Evolutionary conservation across 208 protist species (phyloP).

Genomic region (Trichomonas vaginalis): DNA sequence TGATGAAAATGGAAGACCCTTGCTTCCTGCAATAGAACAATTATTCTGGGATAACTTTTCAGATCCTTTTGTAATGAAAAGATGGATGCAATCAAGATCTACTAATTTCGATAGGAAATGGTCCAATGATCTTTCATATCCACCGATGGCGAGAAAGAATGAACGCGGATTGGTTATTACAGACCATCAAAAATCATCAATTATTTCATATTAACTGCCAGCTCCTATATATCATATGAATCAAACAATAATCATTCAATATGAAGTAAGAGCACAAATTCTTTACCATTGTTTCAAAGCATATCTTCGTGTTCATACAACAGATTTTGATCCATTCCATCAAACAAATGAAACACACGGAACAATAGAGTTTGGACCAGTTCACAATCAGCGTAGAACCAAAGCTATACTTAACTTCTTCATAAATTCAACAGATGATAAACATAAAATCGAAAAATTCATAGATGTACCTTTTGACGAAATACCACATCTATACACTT

Average conservation of each 20-base stretch:
- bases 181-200: not conserved
- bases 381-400: conserved; percentile 23
- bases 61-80: not conserved
- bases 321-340: not conserved
- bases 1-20: not conserved
- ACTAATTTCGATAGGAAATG: not conserved
- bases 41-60: not conserved
- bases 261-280: not conserved
- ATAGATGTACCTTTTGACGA: conserved; percentile 21
- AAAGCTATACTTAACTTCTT: conserved; percentile 36
- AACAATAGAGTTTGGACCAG: conserved; percentile 42
- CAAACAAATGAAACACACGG: conserved; percentile 24
- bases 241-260: not conserved
- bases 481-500: conserved; percentile 32
- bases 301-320: not conserved
- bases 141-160: not conserved
- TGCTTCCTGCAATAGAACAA: not conserved
- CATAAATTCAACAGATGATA: not conserved
- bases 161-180: not conserved
- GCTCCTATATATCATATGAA: not conserved
- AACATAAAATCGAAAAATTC: not conserved
- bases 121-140: not conserved
- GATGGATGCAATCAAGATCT: not conserved
- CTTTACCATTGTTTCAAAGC: not conserved
- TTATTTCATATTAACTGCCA: not conserved